Base-by-base conservation (phyloP, 179 eudicot genomes). In the Patellifolia procumbens region DNA sequence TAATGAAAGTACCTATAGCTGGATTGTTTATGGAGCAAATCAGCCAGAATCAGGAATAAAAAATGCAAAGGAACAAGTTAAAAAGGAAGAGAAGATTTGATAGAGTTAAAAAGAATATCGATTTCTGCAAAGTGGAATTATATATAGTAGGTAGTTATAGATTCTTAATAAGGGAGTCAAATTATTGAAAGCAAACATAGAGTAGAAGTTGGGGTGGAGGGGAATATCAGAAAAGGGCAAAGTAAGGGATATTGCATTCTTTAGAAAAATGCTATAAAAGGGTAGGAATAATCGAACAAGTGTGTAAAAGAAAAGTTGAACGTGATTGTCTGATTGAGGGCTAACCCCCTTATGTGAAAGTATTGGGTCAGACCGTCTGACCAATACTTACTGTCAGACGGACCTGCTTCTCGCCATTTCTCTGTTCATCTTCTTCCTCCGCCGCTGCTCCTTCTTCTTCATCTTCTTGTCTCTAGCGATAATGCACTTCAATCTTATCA, bases 11-110 rank as follows among this genome's bases (percentile, higher is more conserved):
- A 76, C 46, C 68, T 28, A 67, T 10, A 4, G 35, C 10, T 32
- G 12, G 34, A 56, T 42, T 29, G 29, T 65, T 45, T 37, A 56
- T 45, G 62, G 42, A 34, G 6, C 69, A 73, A 71, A 73, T 64
- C 61, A 78, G 63, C 48, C 15, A 43, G 60, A 26, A 74, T 68
- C n/a, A 78, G n/a, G 7, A 55, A 55, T 1, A 70, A 15, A 61
- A 11, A 46, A 2, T 48, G 16, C 48, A 15, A 75, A 34, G 60
- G 22, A 20, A 24, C 53, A 71, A 34, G 63, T 71, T 52, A 17
- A 73, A 72, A 51, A 29, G 15, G 17, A 66, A 56, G 17, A 29
- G 22, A 4, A 28, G 45, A 74, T 56, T 61, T 28, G 28, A 24
- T 9, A 15, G 32, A 58, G 7, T 19, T 53, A 0, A n/a, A n/a